Evolutionary conservation across 176 grass and related monocot genomes (phyloP).

Genomic region (Chrysopogon serrulatus): DNA sequence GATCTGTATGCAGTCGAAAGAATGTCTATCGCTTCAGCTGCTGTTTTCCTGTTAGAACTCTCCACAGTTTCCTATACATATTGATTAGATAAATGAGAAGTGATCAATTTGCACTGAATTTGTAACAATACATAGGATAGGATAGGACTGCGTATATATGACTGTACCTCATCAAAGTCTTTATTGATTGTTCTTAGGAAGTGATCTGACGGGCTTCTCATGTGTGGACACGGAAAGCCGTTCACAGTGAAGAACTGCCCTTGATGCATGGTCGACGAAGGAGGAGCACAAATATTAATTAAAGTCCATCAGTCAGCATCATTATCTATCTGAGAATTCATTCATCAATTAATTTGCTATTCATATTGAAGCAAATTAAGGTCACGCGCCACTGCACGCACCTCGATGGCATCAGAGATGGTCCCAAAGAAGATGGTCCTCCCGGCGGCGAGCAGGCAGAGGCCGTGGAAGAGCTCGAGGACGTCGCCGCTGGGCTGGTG

Average conservation of each 20-base stretch:
- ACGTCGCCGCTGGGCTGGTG: slow-evolving; percentile 63
- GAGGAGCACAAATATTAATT: too few relatives aligned
- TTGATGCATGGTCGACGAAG: background rate
- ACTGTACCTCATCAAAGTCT: slow-evolving; percentile 51
- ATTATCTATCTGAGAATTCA: too few relatives aligned
- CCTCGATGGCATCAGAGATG: slow-evolving; percentile 21
- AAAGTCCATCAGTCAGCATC: too few relatives aligned
- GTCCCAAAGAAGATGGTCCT: slow-evolving; percentile 51
- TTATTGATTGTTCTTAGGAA: slow-evolving; percentile 44
- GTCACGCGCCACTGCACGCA: too few relatives aligned
- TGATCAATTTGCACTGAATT: background rate
- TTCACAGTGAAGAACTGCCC: slow-evolving; percentile 38
- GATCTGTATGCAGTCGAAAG: slow-evolving; percentile 24
- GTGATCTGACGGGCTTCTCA: slow-evolving; percentile 47
- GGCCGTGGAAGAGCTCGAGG: slow-evolving; percentile 44
- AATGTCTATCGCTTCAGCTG: slow-evolving; percentile 39
- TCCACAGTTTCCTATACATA: slow-evolving; percentile 24
- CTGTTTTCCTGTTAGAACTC: slow-evolving; percentile 21
- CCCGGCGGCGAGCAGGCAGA: slow-evolving; percentile 46
- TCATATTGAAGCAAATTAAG: too few relatives aligned
- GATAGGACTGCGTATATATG: background rate
- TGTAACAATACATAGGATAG: background rate
- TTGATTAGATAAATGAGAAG: background rate
- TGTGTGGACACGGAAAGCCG: slow-evolving; percentile 41
- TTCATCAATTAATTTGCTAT: too few relatives aligned